Evolutionary conservation across 2,329 filamentous ascomycete genomes (phyloP).

Genomic region (Zasmidium angulare): DNA sequence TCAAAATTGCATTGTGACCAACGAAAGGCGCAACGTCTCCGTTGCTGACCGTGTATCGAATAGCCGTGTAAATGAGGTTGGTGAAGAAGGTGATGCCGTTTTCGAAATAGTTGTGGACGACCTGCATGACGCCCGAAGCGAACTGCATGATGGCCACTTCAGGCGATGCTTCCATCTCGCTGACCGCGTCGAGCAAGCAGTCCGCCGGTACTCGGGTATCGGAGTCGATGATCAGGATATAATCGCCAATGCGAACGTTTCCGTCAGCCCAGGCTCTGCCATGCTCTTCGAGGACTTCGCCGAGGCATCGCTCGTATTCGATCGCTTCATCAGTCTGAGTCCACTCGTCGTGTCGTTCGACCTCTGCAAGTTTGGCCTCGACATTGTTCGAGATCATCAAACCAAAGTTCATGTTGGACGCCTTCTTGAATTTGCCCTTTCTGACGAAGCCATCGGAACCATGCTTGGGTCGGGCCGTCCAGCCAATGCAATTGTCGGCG

Average conservation of each 20-base stretch:
- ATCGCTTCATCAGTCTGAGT: constrained; percentile 39
- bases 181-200: constrained; percentile 67
- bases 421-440: constrained; percentile 68
- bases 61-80: constrained; percentile 72
- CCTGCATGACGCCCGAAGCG: constrained; percentile 74
- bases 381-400: constrained; percentile 62
- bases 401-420: constrained; percentile 73
- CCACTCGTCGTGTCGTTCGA: constrained; percentile 39
- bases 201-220: constrained; percentile 69
- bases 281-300: constrained; percentile 54
- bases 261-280: constrained; percentile 60
- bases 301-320: constrained; percentile 53
- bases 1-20: constrained; percentile 73
- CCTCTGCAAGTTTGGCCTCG: constrained; percentile 56
- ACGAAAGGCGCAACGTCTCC: constrained; percentile 75
- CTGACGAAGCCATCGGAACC: constrained; percentile 54
- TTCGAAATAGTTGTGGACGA: constrained; percentile 71
- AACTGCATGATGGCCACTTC: constrained; percentile 73
- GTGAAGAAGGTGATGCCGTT: constrained; percentile 78
- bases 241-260: constrained; percentile 61
- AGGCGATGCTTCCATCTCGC: constrained; percentile 68
- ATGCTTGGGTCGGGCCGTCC: constrained; percentile 52
- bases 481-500: constrained; percentile 52
- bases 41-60: constrained; percentile 67
- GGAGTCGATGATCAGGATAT: constrained; percentile 67